Percentiles rank a stretch among this genome's conserved stretches.
phyloP scores from a whole-genome alignment of 2,329 filamentous ascomycete genomes.

The Fusarium succisae region DNA sequence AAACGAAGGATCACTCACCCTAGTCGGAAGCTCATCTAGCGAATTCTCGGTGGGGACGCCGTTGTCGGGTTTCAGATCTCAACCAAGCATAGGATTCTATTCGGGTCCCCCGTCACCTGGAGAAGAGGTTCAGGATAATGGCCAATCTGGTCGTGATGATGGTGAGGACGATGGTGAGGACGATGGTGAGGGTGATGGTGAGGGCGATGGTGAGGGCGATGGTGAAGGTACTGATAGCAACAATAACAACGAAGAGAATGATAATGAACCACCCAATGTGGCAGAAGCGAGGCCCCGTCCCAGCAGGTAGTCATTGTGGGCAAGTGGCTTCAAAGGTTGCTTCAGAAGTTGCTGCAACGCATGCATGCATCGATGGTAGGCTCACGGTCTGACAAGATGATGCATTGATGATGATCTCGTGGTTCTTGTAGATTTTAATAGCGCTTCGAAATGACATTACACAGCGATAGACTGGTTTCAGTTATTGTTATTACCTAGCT shows the following conservation, averaged over 20 bases:
- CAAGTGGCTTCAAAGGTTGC: neutral
- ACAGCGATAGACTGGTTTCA: slow-evolving; percentile 1
- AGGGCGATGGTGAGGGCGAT: neutral
- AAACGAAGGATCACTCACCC: neutral
- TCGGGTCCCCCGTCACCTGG: neutral
- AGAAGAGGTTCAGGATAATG: neutral
- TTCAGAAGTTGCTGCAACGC: neutral
- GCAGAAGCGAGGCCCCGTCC: neutral
- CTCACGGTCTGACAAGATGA: neutral
- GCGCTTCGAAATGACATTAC: neutral
- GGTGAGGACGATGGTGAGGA: neutral
- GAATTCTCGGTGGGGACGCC: too few species aligned
- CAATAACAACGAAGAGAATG: neutral
- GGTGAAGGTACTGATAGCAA: neutral
- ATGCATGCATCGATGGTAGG: neutral
- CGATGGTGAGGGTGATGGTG: neutral
- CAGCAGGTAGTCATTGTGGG: neutral
- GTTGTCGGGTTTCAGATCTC: neutral
- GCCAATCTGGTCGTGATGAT: neutral
- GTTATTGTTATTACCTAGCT: neutral
- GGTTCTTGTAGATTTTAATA: neutral
- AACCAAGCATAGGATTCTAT: neutral
- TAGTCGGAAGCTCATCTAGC: neutral
- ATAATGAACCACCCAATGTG: neutral
- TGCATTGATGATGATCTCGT: neutral